phyloP scores from a whole-genome alignment of 169 alveolate genomes.

The Eimeria praecox region DNA sequence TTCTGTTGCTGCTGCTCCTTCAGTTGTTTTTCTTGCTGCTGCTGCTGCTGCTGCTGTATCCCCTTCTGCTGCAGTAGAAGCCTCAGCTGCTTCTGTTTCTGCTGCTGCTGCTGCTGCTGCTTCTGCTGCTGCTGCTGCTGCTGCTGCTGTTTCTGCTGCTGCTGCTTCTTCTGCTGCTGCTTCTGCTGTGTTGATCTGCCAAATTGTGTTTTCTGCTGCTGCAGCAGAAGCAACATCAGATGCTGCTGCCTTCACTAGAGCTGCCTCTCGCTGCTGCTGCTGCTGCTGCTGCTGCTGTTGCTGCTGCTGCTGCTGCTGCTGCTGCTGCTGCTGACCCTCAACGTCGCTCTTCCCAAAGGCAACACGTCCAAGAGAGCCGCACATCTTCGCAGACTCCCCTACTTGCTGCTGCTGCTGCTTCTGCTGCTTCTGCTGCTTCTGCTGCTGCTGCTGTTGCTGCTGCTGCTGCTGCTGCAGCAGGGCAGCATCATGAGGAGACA shows the following conservation, averaged over 20 bases:
- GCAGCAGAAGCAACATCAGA: background rate
- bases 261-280: slow-evolving; percentile 22
- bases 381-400: no score
- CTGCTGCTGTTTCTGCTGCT: background rate
- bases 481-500: background rate
- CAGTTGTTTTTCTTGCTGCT: background rate
- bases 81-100: slow-evolving; percentile 9
- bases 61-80: background rate
- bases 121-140: background rate
- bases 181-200: no score
- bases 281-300: background rate
- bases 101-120: background rate
- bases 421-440: background rate
- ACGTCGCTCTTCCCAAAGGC: background rate
- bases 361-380: background rate
- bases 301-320: slow-evolving; percentile 14
- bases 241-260: background rate
- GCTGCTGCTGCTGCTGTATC: background rate
- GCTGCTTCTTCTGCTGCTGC: no score
- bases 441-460: no score
- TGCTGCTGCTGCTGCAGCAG: no score
- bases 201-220: no score
- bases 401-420: slow-evolving; percentile 29
- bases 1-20: background rate
- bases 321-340: no score